Evolutionary conservation across 176 grass and related monocot genomes (phyloP).

Genomic region (Rhynchospora tenuis): DNA sequence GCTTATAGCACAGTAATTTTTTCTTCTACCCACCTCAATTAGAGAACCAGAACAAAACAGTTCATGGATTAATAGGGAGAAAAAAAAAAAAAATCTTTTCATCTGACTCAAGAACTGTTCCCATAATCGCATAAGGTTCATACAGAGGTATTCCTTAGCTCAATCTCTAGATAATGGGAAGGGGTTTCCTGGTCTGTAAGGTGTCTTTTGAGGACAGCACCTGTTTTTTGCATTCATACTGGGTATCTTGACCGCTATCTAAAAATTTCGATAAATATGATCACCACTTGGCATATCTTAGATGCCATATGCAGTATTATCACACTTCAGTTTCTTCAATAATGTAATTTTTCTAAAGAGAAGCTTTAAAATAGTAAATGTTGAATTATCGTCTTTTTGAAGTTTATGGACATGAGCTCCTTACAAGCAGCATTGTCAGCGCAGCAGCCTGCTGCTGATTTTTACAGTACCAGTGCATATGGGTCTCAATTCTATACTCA

Average conservation of each 20-base stretch:
- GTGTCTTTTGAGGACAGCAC: background rate
- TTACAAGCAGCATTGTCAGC: slow-evolving; percentile 56
- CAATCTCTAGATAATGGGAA: background rate
- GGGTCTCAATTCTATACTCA: slow-evolving; percentile 47
- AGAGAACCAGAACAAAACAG: background rate
- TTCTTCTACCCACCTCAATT: background rate
- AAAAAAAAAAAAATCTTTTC: background rate
- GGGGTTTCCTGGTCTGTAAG: background rate
- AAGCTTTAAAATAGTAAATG: background rate
- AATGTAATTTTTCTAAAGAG: background rate
- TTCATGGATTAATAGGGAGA: background rate
- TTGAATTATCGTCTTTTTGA: slow-evolving; percentile 15
- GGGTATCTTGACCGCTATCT: background rate
- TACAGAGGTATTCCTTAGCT: background rate
- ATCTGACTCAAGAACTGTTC: background rate
- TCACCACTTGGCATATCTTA: background rate
- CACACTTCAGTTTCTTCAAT: background rate
- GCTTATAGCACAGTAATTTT: slow-evolving; percentile 32
- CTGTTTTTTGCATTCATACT: background rate
- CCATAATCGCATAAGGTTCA: background rate
- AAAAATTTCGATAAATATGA: background rate
- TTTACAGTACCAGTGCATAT: slow-evolving; percentile 26
- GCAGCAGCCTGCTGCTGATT: slow-evolving; percentile 34
- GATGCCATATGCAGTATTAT: background rate
- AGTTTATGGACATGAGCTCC: slow-evolving; percentile 85